Percentiles rank a stretch among this genome's conserved stretches.
Conservation (phyloP, 768 basidiomycete genomes). For the Mycena belliarum region DNA sequence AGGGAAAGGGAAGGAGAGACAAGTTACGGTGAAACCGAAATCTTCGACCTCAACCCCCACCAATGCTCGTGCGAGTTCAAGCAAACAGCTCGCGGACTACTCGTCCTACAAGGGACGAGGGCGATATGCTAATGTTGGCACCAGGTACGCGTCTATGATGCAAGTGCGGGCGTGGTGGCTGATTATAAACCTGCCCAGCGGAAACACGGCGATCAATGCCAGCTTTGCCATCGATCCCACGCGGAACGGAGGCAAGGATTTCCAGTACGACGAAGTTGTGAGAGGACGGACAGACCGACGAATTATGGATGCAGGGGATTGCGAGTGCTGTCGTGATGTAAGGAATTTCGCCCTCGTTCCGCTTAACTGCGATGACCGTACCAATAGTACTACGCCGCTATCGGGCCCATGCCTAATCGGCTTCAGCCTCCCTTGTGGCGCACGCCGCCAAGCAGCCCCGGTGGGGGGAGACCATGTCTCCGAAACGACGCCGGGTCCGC, state of each 20-base stretch:
- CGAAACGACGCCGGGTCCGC: background rate
- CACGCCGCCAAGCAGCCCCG: slow-evolving; percentile 32
- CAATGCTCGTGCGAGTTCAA: slow-evolving; percentile 20
- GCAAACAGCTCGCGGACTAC: slow-evolving; percentile 21
- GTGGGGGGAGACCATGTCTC: slow-evolving; percentile 1
- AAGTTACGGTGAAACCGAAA: background rate
- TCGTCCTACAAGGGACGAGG: slow-evolving; percentile 37
- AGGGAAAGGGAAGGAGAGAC: background rate
- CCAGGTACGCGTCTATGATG: slow-evolving; percentile 5
- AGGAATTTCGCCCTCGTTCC: slow-evolving; percentile 21
- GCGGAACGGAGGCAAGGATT: slow-evolving; percentile 50
- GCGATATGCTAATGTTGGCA: slow-evolving; percentile 33
- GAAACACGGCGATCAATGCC: slow-evolving; percentile 41
- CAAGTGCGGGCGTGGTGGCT: background rate
- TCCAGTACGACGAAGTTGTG: slow-evolving; percentile 59
- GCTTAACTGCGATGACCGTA: background rate
- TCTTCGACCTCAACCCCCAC: slow-evolving; percentile 9
- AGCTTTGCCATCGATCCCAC: slow-evolving; percentile 52
- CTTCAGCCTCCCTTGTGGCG: slow-evolving; percentile 56
- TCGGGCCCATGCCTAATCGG: slow-evolving; percentile 51
- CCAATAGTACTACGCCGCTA: slow-evolving; percentile 60
- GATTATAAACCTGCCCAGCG: background rate
- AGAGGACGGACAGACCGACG: slow-evolving; percentile 52
- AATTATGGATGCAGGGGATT: slow-evolving; percentile 58
- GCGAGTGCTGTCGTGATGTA: slow-evolving; percentile 64